Evolutionary conservation across 768 basidiomycete genomes (phyloP), one percentile per base, ranked within the genome.

Genomic region (Boletellus ananas): DNA sequence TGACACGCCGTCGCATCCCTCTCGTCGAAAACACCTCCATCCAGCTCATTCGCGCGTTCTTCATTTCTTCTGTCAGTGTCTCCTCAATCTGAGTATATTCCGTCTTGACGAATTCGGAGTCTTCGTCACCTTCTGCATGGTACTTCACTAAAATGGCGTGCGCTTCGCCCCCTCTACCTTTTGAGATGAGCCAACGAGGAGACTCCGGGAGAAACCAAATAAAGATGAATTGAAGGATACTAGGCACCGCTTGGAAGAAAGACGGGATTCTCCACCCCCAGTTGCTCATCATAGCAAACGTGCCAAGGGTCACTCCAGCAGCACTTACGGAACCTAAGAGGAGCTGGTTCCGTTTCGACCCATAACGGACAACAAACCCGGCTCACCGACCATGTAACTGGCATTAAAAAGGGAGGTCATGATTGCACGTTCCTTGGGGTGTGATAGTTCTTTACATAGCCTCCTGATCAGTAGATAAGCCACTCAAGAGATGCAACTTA

Each of bases 261-360:
- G 58, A 63, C 0, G 83, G 84, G 18, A 85, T 82, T n/a, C 84
- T 74, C 84, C 84, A 85, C 11, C 78, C 80, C 82, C 81, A 83
- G 56, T 79, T 74, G 43, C 57, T 76, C 0, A 57, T 41, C 73
- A 85, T 81, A 9, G 68, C 52, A 70, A 85, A 87, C 0, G 86
- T 86, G 9, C 80, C 79, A 33, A 85, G 77, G 0, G 83, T 87
- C 17, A 54, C 50, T 5, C 75, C 79, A 9, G 81, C 80, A 6
- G 82, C 80, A 21, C 31, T 27, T 8, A 63, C 8, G 27, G 61
- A 29, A n/a, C 60, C 60, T 61, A n/a, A 29, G 29, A 36, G 2
- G 7, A 5, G 18, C 2, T 8, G 10, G 21, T 62, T 16, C n/a
- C 1, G 29, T 31, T 37, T 34, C 14, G 21, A 44, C 20, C 33